Base-by-base conservation (phyloP, 371 early-diverging fungal species). In the Zychaea mexicana region DNA sequence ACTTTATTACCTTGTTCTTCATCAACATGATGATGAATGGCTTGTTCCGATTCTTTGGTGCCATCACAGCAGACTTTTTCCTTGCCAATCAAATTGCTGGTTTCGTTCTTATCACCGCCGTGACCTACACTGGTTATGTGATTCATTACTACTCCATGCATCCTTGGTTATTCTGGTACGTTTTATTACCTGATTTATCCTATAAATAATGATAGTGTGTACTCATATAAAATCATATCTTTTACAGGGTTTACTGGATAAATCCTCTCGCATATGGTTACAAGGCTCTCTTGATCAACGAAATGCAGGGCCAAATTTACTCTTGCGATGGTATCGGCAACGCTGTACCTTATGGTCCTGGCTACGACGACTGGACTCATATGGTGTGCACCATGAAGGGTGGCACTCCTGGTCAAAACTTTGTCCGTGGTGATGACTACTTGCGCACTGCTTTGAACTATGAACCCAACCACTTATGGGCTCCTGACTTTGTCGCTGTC, bases 261-360 rank as follows among this genome's bases (percentile, higher is more conserved):
- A 86, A 82, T 56, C 87, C 91, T 2, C 67, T 90, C 17, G 79
- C 87, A 0, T 90, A 90, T 65, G 87, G 85, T 1, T 82, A 79
- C 62, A 74, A 84, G 60, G 77, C 86, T 0, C 72, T 92, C 9
- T 54, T 88, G 27, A 67, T 76, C 33, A 89, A 90, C 69, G 92
- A 92, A 67, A 85, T 86, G 77, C 52, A 67, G 13, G 79, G 81
- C 17, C 67, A 76, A 6, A 1, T 58, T 3, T 72, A 66, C 54
- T 57, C 76, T 15, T 73, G 77, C 42, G 71, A 88, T 42, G 73
- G 81, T 21, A 67, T 79, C 19, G 62, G 69, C 2, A 75, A 73
- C 33, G 60, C 72, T 47, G 62, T 81, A 22, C 81, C 81, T 8
- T 82, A 66, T 57, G 79, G 77, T 19, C 71, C 76, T 15, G 69